Evolutionary conservation across 2,329 filamentous ascomycete species (phyloP), one percentile per base, ranked within the genome.

Genomic region (Ophiostoma sp.): DNA sequence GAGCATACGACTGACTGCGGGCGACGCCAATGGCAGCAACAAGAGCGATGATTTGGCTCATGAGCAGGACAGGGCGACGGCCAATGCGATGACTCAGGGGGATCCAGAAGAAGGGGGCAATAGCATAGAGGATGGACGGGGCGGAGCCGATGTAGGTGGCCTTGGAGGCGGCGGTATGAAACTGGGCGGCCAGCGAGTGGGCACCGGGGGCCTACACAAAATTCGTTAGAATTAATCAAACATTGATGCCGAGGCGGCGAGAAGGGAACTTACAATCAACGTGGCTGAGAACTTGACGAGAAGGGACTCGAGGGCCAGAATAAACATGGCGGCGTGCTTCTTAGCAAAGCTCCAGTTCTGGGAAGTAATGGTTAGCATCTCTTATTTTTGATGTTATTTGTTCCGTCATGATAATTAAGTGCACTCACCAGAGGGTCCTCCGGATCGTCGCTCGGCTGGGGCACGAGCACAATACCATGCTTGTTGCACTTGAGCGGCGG

Each of bases 131-230:
- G 22, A 75, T 71, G 22, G 74, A 73, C 1, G 74, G 73, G 2
- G 75, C 73, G 1, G 72, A 74, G 70, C 73, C 74, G n/a, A 76
- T 75, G 69, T 76, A 76, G 12, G 74, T 75, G 31, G 74, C 75
- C 72, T 68, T 59, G 25, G 70, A 70, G 12, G 73, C 31, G 31
- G 73, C 42, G 6, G 59, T 66, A 45, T 74, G 64, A 61, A 76
- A 76, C 50, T 76, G 36, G n/a, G 33, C 31, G 8, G 75, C 71
- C 2, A 76, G 52, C 12, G 63, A 50, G 33, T 71, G 72, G 19
- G 75, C 75, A 33, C 73, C 74, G n/a, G 75, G 75, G n/a, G 75
- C 73, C 74, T 75, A 17, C 22, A 28, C 11, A 25, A 25, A 25
- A n/a, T n/a, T 3, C 5, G 25, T 28, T 12, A 57, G 22, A 3